Percentiles rank a stretch among this genome's conserved stretches.
Conservation (phyloP, 805 yeast genomes). For the Jamesozyma lodderae region DNA sequence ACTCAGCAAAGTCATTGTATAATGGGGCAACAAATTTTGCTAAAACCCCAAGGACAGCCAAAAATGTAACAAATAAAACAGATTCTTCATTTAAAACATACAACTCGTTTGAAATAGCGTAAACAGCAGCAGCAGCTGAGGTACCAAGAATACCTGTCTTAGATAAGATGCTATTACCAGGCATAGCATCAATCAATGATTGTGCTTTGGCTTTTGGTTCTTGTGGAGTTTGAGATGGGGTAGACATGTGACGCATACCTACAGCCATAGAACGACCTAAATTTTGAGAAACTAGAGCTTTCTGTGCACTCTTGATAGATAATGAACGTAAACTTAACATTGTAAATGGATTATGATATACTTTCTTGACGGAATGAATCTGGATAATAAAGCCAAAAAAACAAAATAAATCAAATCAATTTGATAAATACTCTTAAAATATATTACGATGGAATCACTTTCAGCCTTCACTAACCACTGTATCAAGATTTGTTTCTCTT, state of each 20-base stretch:
- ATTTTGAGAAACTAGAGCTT: slow-evolving; percentile 18
- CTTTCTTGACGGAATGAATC: no score
- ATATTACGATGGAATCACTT: no score
- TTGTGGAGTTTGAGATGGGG: slow-evolving; percentile 57
- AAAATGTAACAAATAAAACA: slow-evolving; percentile 70
- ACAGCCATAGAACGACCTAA: slow-evolving; percentile 14
- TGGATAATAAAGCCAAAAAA: no score
- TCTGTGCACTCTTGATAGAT: slow-evolving; percentile 20
- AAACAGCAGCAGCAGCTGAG: slow-evolving; percentile 85
- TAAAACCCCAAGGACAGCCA: slow-evolving; percentile 62
- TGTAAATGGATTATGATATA: no score
- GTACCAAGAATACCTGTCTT: slow-evolving; percentile 96
- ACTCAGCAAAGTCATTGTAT: slow-evolving; percentile 89
- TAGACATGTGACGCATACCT: slow-evolving; percentile 55
- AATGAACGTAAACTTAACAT: slow-evolving; percentile 26
- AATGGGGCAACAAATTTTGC: slow-evolving; percentile 89
- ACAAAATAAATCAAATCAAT: no score
- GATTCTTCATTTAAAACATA: slow-evolving; percentile 93
- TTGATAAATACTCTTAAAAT: no score
- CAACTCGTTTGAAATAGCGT: slow-evolving; percentile 88
- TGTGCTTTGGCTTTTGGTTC: slow-evolving; percentile 90
- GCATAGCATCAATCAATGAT: slow-evolving; percentile 83
- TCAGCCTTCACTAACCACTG: no score
- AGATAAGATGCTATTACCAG: slow-evolving; percentile 79
- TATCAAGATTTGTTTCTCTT: no score